Evolutionary conservation across 176 grass and related monocot species (phyloP).

Genomic region (Triticum timopheevii): DNA sequence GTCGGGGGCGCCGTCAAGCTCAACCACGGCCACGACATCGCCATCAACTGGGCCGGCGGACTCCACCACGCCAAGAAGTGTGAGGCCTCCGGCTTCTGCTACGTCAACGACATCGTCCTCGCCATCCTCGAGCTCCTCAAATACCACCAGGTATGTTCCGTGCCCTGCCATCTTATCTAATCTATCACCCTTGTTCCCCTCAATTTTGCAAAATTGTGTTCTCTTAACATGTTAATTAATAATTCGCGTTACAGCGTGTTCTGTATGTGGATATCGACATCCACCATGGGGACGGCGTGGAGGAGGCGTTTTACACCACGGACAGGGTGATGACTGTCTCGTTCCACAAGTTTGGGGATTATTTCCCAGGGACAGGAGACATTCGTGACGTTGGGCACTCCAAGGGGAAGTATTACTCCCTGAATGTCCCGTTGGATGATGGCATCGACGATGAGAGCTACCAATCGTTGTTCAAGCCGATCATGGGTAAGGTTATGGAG

Average conservation of each 20-base stretch:
- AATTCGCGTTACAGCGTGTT: slow-evolving; percentile 58
- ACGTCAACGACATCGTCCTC: slow-evolving; percentile 97
- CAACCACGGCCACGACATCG: slow-evolving; percentile 92
- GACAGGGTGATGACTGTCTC: slow-evolving; percentile 92
- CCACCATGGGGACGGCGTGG: slow-evolving; percentile 95
- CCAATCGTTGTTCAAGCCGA: slow-evolving; percentile 89
- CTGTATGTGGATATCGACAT: slow-evolving; percentile 95
- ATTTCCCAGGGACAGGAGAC: slow-evolving; percentile 86
- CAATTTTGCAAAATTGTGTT: background rate
- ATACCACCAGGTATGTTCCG: slow-evolving; percentile 50
- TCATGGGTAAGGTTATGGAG: slow-evolving; percentile 92
- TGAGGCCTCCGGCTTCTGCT: slow-evolving; percentile 92
- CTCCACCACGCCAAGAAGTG: slow-evolving; percentile 94
- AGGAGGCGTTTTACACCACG: slow-evolving; percentile 95
- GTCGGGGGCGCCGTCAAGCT: slow-evolving; percentile 76
- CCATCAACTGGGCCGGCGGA: slow-evolving; percentile 94
- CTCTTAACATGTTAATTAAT: background rate
- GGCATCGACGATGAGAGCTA: slow-evolving; percentile 96
- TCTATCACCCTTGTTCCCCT: background rate
- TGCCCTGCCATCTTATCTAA: background rate
- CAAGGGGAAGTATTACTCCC: slow-evolving; percentile 81
- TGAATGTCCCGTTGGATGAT: slow-evolving; percentile 87
- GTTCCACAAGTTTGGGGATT: slow-evolving; percentile 97
- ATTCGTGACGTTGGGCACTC: slow-evolving; percentile 60
- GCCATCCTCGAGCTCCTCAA: slow-evolving; percentile 93